Conservation (phyloP, 306 rosid species). For the Corylus americana region DNA sequence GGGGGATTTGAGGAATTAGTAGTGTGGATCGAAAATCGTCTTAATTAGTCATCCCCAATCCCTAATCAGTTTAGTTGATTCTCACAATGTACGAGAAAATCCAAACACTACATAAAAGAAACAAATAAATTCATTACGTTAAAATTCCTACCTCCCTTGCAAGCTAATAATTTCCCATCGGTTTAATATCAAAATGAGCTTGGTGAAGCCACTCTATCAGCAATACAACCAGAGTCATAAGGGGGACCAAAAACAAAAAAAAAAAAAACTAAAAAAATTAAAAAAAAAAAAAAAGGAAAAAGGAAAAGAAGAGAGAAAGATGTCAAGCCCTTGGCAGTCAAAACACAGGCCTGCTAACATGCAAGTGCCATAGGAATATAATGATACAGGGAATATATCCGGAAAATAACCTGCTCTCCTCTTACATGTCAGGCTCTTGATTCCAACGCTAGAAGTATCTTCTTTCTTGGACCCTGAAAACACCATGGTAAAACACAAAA, state of each 20-base stretch:
- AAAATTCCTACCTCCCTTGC: neutral
- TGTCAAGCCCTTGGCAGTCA: conserved; percentile 13
- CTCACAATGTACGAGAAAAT: neutral
- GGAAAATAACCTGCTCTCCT: conserved; percentile 12
- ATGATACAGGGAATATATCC: conserved; percentile 14
- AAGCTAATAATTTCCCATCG: conserved; percentile 13
- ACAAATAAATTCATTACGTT: neutral
- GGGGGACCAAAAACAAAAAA: neutral
- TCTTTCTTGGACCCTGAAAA: conserved; percentile 97
- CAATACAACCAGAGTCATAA: conserved; percentile 10
- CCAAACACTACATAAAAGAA: neutral
- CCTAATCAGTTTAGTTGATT: too few species aligned
- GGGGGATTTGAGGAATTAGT: too few species aligned
- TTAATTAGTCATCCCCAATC: too few species aligned
- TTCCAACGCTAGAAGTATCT: conserved; percentile 89
- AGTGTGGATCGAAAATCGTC: too few species aligned
- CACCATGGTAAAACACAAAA: conserved; percentile 27
- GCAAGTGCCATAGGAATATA: conserved; percentile 18
- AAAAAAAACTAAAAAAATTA: neutral
- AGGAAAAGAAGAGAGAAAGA: neutral
- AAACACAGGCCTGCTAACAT: conserved; percentile 20
- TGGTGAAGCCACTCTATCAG: conserved; percentile 31
- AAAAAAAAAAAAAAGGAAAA: neutral
- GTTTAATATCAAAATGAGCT: conserved; percentile 18
- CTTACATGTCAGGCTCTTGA: conserved; percentile 57